Evolutionary conservation across 208 protist genomes (phyloP).

Genomic region (Wallacemonas sp.): DNA sequence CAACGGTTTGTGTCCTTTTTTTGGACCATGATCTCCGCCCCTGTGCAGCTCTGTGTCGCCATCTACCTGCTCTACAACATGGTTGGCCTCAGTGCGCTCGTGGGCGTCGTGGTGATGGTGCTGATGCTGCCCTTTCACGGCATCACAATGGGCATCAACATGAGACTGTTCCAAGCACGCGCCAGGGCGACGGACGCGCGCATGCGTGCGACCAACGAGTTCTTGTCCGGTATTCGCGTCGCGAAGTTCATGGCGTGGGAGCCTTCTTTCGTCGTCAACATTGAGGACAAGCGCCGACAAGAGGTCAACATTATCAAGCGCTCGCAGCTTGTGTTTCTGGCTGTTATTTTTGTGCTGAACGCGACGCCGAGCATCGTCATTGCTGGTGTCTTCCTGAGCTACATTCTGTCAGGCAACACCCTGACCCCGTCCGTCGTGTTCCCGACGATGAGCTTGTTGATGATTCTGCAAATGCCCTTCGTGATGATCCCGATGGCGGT

Average conservation of each 20-base stretch:
- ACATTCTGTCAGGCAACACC: constrained; percentile 34
- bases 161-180: constrained; percentile 26
- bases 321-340: constrained; percentile 25
- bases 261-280: constrained; percentile 38
- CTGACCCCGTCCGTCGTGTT: constrained; percentile 86
- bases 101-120: constrained; percentile 59
- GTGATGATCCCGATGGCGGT: constrained; percentile 77
- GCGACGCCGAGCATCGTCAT: constrained; percentile 58
- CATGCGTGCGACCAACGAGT: constrained; percentile 87
- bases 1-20: constrained; percentile 50
- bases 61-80: constrained; percentile 50
- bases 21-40: constrained; percentile 47
- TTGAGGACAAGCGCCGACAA: constrained; percentile 34
- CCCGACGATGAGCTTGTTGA: constrained; percentile 79
- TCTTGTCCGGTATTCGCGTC: constrained; percentile 85
- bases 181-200: constrained; percentile 72
- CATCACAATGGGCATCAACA: constrained; percentile 41
- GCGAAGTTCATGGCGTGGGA: constrained; percentile 94
- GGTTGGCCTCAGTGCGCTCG: constrained; percentile 60
- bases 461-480: constrained; percentile 74
- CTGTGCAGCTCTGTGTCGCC: constrained; percentile 55
- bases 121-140: constrained; percentile 65
- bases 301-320: constrained; percentile 38
- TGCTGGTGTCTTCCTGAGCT: constrained; percentile 46
- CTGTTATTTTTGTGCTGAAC: constrained; percentile 43